Evolutionary conservation across 2,329 filamentous ascomycete genomes (phyloP).

Genomic region (Colletotrichum camelliae): DNA sequence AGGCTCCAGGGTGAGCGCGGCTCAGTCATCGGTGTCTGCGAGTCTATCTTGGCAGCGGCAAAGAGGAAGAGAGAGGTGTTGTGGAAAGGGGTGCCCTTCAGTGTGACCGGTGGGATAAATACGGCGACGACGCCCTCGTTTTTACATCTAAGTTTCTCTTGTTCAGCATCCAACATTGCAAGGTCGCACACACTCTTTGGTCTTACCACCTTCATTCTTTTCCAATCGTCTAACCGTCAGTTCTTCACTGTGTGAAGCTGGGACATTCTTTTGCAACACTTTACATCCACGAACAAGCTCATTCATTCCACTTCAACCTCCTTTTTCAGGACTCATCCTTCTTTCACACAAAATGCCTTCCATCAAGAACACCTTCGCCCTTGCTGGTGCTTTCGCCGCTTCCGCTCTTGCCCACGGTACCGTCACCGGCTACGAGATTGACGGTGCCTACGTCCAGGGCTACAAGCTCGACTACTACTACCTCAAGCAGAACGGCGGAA

Average conservation of each 20-base stretch:
- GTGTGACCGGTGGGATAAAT: not conserved
- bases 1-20: not conserved
- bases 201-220: conserved; percentile 21
- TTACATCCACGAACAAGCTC: conserved; percentile 10
- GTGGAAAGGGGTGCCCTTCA: not conserved
- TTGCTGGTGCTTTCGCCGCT: conserved; percentile 21
- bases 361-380: conserved; percentile 17
- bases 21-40: not conserved
- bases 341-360: not conserved
- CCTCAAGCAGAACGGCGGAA: conserved; percentile 17
- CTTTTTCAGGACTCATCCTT: not conserved
- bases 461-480: conserved; percentile 28
- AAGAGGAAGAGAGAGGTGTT: not conserved
- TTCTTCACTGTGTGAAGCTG: conserved; percentile 24
- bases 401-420: conserved; percentile 21
- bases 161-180: conserved; percentile 18
- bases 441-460: conserved; percentile 15
- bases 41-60: not conserved
- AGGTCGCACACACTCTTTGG: conserved; percentile 19
- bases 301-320: not conserved
- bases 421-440: conserved; percentile 13
- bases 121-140: not conserved
- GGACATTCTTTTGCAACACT: conserved; percentile 21
- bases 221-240: conserved; percentile 8
- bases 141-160: not conserved